phyloP scores from a whole-genome alignment of 2,329 filamentous ascomycete species.

The Aspergillus versicolor region DNA sequence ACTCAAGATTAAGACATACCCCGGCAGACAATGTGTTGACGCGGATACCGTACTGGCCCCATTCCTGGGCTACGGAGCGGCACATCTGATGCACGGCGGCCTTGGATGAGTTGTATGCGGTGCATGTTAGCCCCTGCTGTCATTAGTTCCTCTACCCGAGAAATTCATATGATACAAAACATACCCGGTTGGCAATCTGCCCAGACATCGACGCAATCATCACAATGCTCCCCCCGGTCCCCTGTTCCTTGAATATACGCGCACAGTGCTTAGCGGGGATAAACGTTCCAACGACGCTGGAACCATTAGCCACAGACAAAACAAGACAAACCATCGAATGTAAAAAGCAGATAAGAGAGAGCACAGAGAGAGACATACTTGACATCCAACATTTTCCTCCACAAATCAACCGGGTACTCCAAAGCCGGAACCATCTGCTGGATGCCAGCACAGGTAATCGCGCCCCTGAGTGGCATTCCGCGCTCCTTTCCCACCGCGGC shows the following conservation, averaged over 20 bases:
- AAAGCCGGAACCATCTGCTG: conserved; percentile 49
- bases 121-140: conserved; percentile 58
- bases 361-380: conserved; percentile 21
- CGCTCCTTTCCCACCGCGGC: conserved; percentile 23
- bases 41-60: conserved; percentile 63
- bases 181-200: conserved; percentile 60
- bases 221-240: conserved; percentile 59
- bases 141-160: background rate
- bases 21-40: conserved; percentile 81
- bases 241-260: conserved; percentile 55
- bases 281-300: conserved; percentile 36
- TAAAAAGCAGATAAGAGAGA: background rate
- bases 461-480: conserved; percentile 23
- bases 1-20: conserved; percentile 25
- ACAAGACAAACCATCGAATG: no score
- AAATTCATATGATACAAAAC: background rate
- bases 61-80: conserved; percentile 51
- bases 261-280: conserved; percentile 35
- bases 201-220: conserved; percentile 72
- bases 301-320: background rate
- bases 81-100: conserved; percentile 50
- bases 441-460: conserved; percentile 51
- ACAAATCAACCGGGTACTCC: conserved; percentile 44
- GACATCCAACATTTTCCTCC: conserved; percentile 35
- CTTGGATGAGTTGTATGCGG: conserved; percentile 58